Percentiles rank a stretch among this genome's conserved stretches.
Conservation (phyloP, 306 rosid genomes). For the Acacia acuminata region DNA sequence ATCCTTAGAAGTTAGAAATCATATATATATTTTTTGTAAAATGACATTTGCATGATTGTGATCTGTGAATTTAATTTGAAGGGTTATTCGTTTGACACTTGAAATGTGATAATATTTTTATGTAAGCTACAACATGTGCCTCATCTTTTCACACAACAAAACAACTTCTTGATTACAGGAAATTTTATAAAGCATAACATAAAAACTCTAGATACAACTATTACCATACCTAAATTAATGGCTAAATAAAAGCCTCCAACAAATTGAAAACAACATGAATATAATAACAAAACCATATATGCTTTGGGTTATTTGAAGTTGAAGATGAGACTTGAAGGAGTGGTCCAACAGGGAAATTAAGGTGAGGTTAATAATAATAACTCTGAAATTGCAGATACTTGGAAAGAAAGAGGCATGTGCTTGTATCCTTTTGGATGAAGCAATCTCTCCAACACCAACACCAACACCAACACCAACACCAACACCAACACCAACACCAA, state of each 20-base stretch:
- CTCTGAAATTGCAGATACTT: neutral
- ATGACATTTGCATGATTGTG: too few species aligned
- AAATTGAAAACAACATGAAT: neutral
- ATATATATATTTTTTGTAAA: too few species aligned
- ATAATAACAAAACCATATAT: neutral
- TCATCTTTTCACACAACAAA: too few species aligned
- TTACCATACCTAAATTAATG: too few species aligned
- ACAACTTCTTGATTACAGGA: too few species aligned
- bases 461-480: too few species aligned
- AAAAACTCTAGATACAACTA: too few species aligned
- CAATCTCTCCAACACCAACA: neutral
- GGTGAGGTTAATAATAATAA: neutral
- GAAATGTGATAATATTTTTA: too few species aligned
- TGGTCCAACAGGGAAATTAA: neutral
- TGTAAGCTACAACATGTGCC: too few species aligned
- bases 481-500: neutral
- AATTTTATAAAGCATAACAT: too few species aligned
- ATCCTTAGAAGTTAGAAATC: fast-evolving
- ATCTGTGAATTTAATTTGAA: too few species aligned
- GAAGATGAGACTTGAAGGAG: neutral
- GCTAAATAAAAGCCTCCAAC: neutral
- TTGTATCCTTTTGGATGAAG: neutral
- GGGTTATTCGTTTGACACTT: too few species aligned
- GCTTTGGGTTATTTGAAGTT: neutral
- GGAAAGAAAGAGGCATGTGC: neutral